These are phyloP conservation scores for Claviceps sp. DNA, from an alignment of 2,329 filamentous ascomycete genomes.

Conservation along the genomic window DNA sequence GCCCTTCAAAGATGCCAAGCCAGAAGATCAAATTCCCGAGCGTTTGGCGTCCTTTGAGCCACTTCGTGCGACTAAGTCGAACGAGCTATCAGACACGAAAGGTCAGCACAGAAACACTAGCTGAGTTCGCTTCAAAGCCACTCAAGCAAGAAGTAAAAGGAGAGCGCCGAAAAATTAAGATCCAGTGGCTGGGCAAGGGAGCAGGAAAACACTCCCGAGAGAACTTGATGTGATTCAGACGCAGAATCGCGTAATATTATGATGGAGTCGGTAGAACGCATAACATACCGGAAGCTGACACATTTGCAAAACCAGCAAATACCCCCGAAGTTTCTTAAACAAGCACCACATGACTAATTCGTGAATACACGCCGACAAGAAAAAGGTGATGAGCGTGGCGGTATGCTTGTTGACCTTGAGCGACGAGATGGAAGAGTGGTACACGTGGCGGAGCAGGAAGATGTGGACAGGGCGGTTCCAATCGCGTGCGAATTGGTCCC, in stretches of 20 bases:
- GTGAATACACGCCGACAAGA: conserved; percentile 57
- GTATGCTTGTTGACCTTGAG: conserved; percentile 56
- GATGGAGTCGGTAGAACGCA: no score
- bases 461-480: conserved; percentile 70
- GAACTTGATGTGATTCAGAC: no score
- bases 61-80: conserved; percentile 49
- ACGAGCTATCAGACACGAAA: conserved; percentile 33
- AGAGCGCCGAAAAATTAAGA: conserved; percentile 35
- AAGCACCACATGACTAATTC: conserved; percentile 71
- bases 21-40: conserved; percentile 67
- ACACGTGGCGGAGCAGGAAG: conserved; percentile 66
- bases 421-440: conserved; percentile 62
- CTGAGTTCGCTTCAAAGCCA: neutral
- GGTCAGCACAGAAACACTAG: no score
- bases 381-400: conserved; percentile 64
- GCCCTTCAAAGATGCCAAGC: conserved; percentile 65
- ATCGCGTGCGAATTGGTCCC: conserved; percentile 67
- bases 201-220: neutral
- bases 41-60: conserved; percentile 46
- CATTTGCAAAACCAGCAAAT: conserved; percentile 61
- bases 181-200: conserved; percentile 26
- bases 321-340: conserved; percentile 65
- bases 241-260: no score
- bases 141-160: neutral
- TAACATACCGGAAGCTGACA: conserved; percentile 48